Conservation (phyloP, 1,139 yeast species). For the Groenewaldozyma auringiensis region DNA sequence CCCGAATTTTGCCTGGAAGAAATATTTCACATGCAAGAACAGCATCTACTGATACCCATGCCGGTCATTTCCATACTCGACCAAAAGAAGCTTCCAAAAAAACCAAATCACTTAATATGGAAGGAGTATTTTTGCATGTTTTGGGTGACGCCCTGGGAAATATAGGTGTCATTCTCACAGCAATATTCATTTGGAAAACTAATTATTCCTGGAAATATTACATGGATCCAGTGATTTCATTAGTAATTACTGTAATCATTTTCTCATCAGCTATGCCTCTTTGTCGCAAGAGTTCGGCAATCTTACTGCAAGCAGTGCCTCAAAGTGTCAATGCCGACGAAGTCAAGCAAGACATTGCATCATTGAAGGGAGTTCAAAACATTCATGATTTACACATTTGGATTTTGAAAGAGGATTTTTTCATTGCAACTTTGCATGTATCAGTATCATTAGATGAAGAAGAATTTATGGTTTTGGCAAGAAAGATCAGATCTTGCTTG, state of each 20-base stretch:
- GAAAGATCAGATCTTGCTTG: slow-evolving; percentile 67
- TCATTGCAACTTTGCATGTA: slow-evolving; percentile 85
- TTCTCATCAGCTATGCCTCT: slow-evolving; percentile 88
- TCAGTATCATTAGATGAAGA: slow-evolving; percentile 60
- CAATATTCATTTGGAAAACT: slow-evolving; percentile 89
- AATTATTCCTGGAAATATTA: slow-evolving; percentile 81
- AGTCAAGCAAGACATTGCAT: slow-evolving; percentile 59
- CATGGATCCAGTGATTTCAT: slow-evolving; percentile 78
- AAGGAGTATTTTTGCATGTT: slow-evolving; percentile 92
- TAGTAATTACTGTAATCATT: slow-evolving; percentile 78
- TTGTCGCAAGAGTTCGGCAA: slow-evolving; percentile 79
- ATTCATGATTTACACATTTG: slow-evolving; percentile 95
- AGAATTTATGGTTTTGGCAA: slow-evolving; percentile 63
- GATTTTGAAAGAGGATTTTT: slow-evolving; percentile 84
- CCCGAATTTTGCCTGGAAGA: slow-evolving; percentile 17
- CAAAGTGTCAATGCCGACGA: slow-evolving; percentile 66
- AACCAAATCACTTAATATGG: slow-evolving; percentile 79
- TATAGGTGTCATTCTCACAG: slow-evolving; percentile 85
- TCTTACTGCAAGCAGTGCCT: slow-evolving; percentile 89
- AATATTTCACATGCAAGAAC: not conserved
- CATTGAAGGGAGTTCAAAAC: slow-evolving; percentile 64
- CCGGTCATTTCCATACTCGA: slow-evolving; percentile 35
- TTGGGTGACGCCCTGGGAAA: slow-evolving; percentile 95
- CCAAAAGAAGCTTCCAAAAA: slow-evolving; percentile 27
- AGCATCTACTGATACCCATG: slow-evolving; percentile 21